phyloP scores from a whole-genome alignment of 495 filamentous ascomycete genomes.

The Opeltia flavorubescens region DNA sequence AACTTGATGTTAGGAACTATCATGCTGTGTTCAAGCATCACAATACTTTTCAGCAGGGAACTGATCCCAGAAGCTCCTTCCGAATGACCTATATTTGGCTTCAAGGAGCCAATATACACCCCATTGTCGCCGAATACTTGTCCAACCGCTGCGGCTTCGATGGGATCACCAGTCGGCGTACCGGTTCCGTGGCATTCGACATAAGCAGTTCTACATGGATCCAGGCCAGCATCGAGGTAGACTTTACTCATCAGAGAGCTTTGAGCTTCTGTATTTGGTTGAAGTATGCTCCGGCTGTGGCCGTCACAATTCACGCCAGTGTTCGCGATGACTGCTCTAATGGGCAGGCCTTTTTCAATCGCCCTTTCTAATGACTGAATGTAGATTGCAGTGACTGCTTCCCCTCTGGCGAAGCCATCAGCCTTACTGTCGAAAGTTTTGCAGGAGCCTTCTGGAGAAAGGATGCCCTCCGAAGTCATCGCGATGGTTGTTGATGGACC shows the following conservation, averaged over 20 bases:
- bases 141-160: constrained; percentile 12
- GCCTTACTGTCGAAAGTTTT: constrained; percentile 43
- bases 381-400: constrained; percentile 40
- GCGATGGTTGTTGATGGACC: constrained; percentile 32
- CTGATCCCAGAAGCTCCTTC: constrained; percentile 30
- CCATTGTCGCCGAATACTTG: not conserved
- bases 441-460: constrained; percentile 27
- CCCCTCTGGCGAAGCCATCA: constrained; percentile 46
- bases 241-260: constrained; percentile 5
- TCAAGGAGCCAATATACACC: constrained; percentile 16
- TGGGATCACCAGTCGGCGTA: constrained; percentile 13
- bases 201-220: not conserved
- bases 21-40: constrained; percentile 28
- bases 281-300: constrained; percentile 10
- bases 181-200: constrained; percentile 10
- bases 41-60: constrained; percentile 36
- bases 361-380: constrained; percentile 43
- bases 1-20: constrained; percentile 32
- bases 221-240: constrained; percentile 11
- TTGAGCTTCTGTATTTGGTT: constrained; percentile 12
- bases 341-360: constrained; percentile 31
- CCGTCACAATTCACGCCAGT: constrained; percentile 32
- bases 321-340: constrained; percentile 43
- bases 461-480: constrained; percentile 18
- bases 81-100: constrained; percentile 32